Evolutionary conservation across 148 eudicot species (phyloP).

Genomic region (Fallopia convolvulus): DNA sequence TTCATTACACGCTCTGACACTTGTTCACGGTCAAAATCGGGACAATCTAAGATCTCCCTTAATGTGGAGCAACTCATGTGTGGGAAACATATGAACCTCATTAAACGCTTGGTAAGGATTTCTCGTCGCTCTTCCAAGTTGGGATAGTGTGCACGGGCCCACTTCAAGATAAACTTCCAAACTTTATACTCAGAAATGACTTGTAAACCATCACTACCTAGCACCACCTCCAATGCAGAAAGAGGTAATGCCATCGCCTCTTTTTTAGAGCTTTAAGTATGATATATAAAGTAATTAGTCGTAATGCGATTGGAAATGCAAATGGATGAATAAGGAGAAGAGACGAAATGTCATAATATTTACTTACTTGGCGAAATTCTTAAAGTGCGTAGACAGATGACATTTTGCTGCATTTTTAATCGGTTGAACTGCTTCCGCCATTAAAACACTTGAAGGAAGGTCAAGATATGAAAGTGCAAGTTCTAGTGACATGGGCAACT

Average conservation of each 20-base stretch:
- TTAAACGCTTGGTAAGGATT: constrained; percentile 56
- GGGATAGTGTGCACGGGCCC: constrained; percentile 62
- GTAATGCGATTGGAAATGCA: too few species aligned
- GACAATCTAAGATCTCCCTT: constrained; percentile 56
- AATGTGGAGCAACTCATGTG: constrained; percentile 69
- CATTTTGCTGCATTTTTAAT: constrained; percentile 66
- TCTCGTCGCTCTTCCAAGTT: constrained; percentile 65
- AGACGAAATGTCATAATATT: too few species aligned
- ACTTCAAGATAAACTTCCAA: constrained; percentile 63
- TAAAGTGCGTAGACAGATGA: constrained; percentile 58
- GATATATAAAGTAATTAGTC: too few species aligned
- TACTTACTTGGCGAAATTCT: constrained; percentile 55
- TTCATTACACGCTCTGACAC: constrained; percentile 68
- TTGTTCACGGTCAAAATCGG: constrained; percentile 69
- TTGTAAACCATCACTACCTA: constrained; percentile 71
- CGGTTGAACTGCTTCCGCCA: constrained; percentile 76
- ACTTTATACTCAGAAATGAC: constrained; percentile 84
- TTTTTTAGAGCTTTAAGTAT: constrained; percentile 46
- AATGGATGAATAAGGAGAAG: background rate
- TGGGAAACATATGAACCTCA: constrained; percentile 63
- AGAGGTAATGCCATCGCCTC: constrained; percentile 74
- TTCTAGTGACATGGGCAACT: constrained; percentile 65
- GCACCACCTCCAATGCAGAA: constrained; percentile 68
- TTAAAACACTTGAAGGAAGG: constrained; percentile 75
- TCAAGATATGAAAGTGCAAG: constrained; percentile 63